Evolutionary conservation across 2,329 filamentous ascomycete genomes (phyloP).

Genomic region (Trichoderma sp.): DNA sequence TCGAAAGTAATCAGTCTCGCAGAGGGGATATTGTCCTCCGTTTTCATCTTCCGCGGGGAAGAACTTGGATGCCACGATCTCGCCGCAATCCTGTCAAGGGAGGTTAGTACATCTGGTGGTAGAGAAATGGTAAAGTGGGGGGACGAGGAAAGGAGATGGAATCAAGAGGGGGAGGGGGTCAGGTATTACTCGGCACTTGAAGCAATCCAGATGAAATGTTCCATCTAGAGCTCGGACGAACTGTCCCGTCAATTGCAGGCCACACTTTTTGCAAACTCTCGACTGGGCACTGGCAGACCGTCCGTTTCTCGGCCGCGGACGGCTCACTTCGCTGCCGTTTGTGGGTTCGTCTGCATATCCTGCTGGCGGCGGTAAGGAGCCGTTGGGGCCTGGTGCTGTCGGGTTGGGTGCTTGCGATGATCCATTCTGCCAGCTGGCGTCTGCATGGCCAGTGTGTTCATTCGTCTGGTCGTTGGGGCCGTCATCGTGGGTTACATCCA

Average conservation of each 20-base stretch:
- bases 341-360: constrained; percentile 48
- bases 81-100: constrained; percentile 76
- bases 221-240: constrained; percentile 93
- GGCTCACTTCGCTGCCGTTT: constrained; percentile 58
- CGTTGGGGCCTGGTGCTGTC: constrained; percentile 39
- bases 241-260: constrained; percentile 84
- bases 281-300: constrained; percentile 60
- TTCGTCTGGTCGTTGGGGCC: constrained; percentile 31
- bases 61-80: constrained; percentile 98
- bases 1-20: constrained; percentile 97
- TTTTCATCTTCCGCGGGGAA: constrained; percentile 94
- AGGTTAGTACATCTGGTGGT: constrained; percentile 22
- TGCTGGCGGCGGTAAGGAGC: constrained; percentile 33
- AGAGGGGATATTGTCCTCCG: constrained; percentile 88
- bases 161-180: background rate
- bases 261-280: constrained; percentile 82
- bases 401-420: constrained; percentile 39
- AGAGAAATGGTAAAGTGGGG: constrained; percentile 11
- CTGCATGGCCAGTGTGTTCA: constrained; percentile 34
- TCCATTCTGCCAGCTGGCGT: constrained; percentile 42
- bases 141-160: constrained; percentile 1
- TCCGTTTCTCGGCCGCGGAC: constrained; percentile 55
- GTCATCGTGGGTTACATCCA: constrained; percentile 41
- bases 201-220: constrained; percentile 96
- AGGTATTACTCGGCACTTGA: constrained; percentile 81